These are phyloP conservation scores for Dentipellis sp. DNA, from an alignment of 768 basidiomycete genomes.

Conservation along the genomic window DNA sequence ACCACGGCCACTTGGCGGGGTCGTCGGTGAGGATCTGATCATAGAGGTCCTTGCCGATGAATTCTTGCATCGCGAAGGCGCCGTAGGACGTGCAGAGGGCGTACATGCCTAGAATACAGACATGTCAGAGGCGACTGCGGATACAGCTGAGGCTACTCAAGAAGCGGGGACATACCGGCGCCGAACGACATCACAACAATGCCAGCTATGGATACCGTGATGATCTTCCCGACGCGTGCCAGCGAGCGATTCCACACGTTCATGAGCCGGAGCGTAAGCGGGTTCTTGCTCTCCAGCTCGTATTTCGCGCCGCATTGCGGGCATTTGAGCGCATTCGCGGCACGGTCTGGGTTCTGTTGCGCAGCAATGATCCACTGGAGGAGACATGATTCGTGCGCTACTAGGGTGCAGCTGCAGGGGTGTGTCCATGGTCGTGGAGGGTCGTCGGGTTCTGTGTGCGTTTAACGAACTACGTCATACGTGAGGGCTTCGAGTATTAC, in stretches of 20 bases:
- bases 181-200: slow-evolving; percentile 46
- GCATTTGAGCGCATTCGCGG: slow-evolving; percentile 64
- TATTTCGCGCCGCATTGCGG: slow-evolving; percentile 67
- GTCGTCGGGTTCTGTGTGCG: slow-evolving; percentile 29
- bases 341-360: slow-evolving; percentile 43
- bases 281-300: slow-evolving; percentile 58
- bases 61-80: slow-evolving; percentile 58
- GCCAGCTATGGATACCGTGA: slow-evolving; percentile 41
- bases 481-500: neutral
- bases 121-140: slow-evolving; percentile 23
- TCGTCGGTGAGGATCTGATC: slow-evolving; percentile 56
- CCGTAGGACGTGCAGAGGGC: slow-evolving; percentile 58
- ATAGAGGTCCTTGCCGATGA: slow-evolving; percentile 54
- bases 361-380: slow-evolving; percentile 73
- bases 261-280: slow-evolving; percentile 39
- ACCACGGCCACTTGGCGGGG: slow-evolving; percentile 66
- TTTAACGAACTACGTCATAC: neutral
- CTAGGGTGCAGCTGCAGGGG: slow-evolving; percentile 71
- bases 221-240: slow-evolving; percentile 40
- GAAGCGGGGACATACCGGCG: slow-evolving; percentile 38
- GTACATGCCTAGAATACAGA: slow-evolving; percentile 30
- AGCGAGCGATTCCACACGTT: slow-evolving; percentile 41
- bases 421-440: slow-evolving; percentile 63
- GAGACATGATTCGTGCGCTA: slow-evolving; percentile 75
- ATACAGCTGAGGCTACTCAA: slow-evolving; percentile 20